Evolutionary conservation across 1,284 basidiomycete genomes (phyloP).

Genomic region (Ganoderma resinaceum): DNA sequence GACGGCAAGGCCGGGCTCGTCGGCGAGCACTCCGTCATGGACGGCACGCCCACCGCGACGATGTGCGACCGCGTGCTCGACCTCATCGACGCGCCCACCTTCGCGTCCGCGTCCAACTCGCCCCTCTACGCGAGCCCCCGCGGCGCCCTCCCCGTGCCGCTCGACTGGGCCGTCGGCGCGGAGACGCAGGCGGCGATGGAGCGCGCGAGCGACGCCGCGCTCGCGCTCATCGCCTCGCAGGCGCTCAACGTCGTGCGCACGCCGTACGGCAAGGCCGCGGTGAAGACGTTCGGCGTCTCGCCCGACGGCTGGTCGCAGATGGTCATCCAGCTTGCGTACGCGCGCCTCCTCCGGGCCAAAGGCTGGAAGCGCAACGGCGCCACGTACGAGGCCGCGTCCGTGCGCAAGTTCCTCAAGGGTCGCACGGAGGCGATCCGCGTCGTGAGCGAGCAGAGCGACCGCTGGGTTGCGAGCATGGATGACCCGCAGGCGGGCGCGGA

Average conservation of each 20-base stretch:
- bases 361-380: conserved; percentile 56
- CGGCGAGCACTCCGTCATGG: conserved; percentile 94
- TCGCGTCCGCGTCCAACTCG: conserved; percentile 52
- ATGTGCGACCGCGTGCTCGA: conserved; percentile 79
- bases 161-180: conserved; percentile 74
- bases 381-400: conserved; percentile 91
- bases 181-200: conserved; percentile 56
- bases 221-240: conserved; percentile 71
- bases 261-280: conserved; percentile 85
- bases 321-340: conserved; percentile 87
- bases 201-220: conserved; percentile 62
- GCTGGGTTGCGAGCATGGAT: conserved; percentile 82
- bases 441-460: conserved; percentile 73
- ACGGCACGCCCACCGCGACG: conserved; percentile 72
- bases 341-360: conserved; percentile 57
- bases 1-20: conserved; percentile 84
- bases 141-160: conserved; percentile 41
- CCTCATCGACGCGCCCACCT: conserved; percentile 62
- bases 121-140: conserved; percentile 30
- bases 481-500: conserved; percentile 46
- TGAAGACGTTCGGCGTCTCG: conserved; percentile 85
- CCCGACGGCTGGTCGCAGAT: conserved; percentile 96
- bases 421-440: conserved; percentile 90
- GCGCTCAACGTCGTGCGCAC: conserved; percentile 73
- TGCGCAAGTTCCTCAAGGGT: conserved; percentile 84